Base-by-base conservation (phyloP, 768 basidiomycete genomes). In the Nidularia pulvinata region DNA sequence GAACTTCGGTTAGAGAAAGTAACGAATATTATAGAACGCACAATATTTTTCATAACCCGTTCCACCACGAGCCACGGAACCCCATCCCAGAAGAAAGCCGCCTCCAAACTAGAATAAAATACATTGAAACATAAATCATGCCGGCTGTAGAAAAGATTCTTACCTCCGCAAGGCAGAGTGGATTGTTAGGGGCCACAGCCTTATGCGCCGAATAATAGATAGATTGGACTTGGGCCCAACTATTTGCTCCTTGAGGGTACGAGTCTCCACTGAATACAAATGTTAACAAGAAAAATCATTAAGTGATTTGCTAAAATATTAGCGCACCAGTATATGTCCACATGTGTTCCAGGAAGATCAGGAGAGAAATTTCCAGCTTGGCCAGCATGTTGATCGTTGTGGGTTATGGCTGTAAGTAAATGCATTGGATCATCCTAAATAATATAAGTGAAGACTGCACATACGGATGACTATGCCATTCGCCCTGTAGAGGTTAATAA, bases 21-120 rank as follows among this genome's bases (percentile, higher is more conserved):
- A 16, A 39, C 7, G 37, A 11, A 45, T 11, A 42, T 33, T 10
- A 11, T 19, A 50, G 35, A 33, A 59, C 75, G 56, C 50, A 77
- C 78, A 73, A 56, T 69, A 80, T 59, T 76, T 78, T 54, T 81
- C 79, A 57, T 80, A 81, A 9, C 79, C 79, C 16, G 79, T 80
- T 11, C 79, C 78, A 19, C 77, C 77, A 19, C 68, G 68, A 7
- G 74, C 53, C 2, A 59, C 69, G 10, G 64, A 61, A 1, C 75
- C 78, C 79, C 79, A 81, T 10, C 72, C 64, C 7, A 79, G 63
- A 19, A 81, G 59, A 44, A 72, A 80, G 6, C 79, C 79, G 19
- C 79, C 79, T 19, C 78, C 79, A 46, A 81, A 79, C 78, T 81
- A 45, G 32, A 5, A 35, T 19, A 16, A 3, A n/a, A 33, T 54